These are phyloP conservation scores for Diutina pseudorugosa DNA, from an alignment of 1,139 yeast genomes.

Conservation along the genomic window DNA sequence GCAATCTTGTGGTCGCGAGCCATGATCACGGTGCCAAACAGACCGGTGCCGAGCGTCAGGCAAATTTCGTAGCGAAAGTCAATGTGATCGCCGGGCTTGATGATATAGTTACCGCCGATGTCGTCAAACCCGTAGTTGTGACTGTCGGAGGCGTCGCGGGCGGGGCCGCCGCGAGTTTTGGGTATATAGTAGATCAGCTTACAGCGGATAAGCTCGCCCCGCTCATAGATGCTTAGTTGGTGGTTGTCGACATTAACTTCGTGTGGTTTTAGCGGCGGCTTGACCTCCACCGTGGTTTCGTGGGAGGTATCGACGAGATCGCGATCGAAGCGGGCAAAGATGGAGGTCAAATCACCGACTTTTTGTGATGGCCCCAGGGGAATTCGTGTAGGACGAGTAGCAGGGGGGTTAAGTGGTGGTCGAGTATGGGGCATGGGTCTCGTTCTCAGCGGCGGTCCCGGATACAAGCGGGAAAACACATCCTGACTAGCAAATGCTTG, in stretches of 20 bases:
- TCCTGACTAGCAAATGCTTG: not conserved
- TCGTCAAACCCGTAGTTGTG: constrained; percentile 70
- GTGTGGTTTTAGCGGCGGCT: constrained; percentile 6
- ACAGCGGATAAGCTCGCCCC: constrained; percentile 37
- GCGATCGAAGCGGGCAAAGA: not conserved
- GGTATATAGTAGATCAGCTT: constrained; percentile 29
- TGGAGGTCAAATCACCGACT: not conserved
- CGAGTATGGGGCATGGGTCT: not conserved
- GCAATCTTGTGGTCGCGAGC: constrained; percentile 54
- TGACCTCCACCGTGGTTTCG: not conserved
- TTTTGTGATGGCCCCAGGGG: constrained; percentile 4
- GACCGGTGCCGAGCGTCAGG: constrained; percentile 59
- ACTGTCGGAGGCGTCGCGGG: constrained; percentile 21
- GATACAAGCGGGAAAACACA: not conserved
- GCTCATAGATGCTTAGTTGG: constrained; percentile 33
- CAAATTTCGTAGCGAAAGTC: constrained; percentile 61
- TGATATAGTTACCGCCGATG: constrained; percentile 46
- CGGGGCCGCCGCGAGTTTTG: constrained; percentile 22
- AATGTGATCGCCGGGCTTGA: constrained; percentile 55
- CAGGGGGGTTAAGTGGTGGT: not conserved
- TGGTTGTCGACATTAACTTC: constrained; percentile 6
- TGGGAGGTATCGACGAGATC: not conserved
- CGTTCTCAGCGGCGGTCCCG: constrained; percentile 2
- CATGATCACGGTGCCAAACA: constrained; percentile 71
- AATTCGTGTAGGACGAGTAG: constrained; percentile 5